These are phyloP conservation scores for Neopestalotiopsis rosae DNA, from an alignment of 2,329 filamentous ascomycete species.

Conservation along the genomic window DNA sequence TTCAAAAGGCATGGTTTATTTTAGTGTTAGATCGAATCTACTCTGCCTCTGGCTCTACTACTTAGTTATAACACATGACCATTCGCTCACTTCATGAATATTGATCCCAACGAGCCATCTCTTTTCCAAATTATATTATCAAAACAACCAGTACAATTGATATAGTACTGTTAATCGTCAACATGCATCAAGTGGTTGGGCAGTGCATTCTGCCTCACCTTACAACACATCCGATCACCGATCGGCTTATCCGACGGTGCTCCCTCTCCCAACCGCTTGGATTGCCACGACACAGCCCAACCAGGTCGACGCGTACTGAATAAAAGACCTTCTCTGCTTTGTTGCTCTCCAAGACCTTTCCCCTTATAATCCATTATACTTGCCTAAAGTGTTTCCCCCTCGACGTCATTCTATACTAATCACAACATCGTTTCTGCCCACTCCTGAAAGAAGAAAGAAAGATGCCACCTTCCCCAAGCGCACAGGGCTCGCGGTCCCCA, in stretches of 20 bases:
- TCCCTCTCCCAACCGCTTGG: not conserved
- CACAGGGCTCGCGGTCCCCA: not conserved
- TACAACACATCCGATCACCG: not conserved
- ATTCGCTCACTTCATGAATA: too few species aligned
- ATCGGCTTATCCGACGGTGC: slow-evolving; percentile 14
- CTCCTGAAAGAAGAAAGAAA: not conserved
- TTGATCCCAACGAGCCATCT: too few species aligned
- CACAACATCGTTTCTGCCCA: not conserved
- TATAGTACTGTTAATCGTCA: not conserved
- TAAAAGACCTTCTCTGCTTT: slow-evolving; percentile 5
- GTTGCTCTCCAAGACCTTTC: not conserved
- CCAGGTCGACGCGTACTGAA: not conserved
- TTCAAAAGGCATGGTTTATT: too few species aligned
- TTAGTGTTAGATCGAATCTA: too few species aligned
- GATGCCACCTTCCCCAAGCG: slow-evolving; percentile 10
- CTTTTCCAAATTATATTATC: too few species aligned
- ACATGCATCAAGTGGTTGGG: not conserved
- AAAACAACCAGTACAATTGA: not conserved
- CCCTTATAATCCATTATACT: not conserved
- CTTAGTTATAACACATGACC: too few species aligned
- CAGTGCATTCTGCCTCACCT: not conserved
- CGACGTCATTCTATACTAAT: slow-evolving; percentile 9
- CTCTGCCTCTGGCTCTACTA: too few species aligned
- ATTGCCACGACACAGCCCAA: not conserved
- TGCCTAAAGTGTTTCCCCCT: slow-evolving; percentile 7